phyloP scores from a whole-genome alignment of 805 yeast genomes.

The Blastobotrys parvus region DNA sequence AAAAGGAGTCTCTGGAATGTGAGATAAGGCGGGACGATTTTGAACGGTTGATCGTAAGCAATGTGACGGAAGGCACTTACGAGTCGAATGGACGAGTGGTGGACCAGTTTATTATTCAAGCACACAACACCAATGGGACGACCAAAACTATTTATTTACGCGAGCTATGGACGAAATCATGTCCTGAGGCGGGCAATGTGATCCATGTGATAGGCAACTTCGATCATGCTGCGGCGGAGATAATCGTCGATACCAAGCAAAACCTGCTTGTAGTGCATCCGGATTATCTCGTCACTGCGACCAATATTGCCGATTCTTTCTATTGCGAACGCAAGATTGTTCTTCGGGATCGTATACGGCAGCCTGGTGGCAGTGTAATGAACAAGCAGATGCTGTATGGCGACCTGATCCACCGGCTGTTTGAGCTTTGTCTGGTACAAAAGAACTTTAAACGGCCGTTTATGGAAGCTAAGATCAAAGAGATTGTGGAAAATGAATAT shows the following conservation, averaged over 20 bases:
- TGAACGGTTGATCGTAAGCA: not conserved
- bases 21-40: not conserved
- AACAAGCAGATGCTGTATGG: conserved; percentile 66
- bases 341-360: conserved; percentile 46
- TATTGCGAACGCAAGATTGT: conserved; percentile 68
- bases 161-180: not conserved
- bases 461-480: conserved; percentile 31
- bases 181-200: conserved; percentile 1
- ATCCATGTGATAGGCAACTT: conserved; percentile 5
- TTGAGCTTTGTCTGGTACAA: conserved; percentile 47
- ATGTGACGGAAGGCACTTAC: not conserved
- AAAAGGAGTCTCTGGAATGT: not conserved
- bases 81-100: too few relatives aligned
- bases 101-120: not conserved
- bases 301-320: conserved; percentile 68
- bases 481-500: conserved; percentile 13
- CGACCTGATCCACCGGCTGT: conserved; percentile 65
- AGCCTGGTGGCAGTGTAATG: conserved; percentile 37
- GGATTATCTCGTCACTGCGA: conserved; percentile 72
- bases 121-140: not conserved
- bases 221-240: not conserved
- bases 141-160: not conserved
- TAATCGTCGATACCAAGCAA: conserved; percentile 44
- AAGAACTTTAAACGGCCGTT: conserved; percentile 32
- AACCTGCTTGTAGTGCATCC: conserved; percentile 77